Evolutionary conservation across 169 alveolate genomes (phyloP).

Genomic region (Babesia ovata): DNA sequence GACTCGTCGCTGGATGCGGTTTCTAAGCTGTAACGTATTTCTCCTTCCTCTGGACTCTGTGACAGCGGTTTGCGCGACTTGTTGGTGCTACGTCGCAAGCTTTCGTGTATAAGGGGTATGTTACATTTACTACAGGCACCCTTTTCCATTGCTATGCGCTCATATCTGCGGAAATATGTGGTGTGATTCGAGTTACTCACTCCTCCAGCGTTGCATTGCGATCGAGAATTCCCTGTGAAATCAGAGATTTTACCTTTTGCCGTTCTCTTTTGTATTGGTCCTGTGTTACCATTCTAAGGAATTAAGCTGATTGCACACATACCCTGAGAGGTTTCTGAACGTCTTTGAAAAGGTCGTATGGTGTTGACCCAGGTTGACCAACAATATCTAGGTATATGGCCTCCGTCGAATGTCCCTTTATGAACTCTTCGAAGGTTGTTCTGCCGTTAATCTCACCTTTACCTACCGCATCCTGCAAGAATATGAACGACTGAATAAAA

Average conservation of each 20-base stretch:
- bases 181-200: not conserved
- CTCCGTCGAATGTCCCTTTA: slow-evolving; percentile 58
- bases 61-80: not conserved
- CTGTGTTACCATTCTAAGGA: slow-evolving; percentile 1
- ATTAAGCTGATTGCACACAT: not conserved
- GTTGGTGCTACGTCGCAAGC: slow-evolving; percentile 22
- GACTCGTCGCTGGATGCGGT: slow-evolving; percentile 20
- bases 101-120: slow-evolving; percentile 18
- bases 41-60: slow-evolving; percentile 34
- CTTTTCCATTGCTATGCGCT: not conserved
- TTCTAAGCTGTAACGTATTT: slow-evolving; percentile 7
- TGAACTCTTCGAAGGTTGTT: slow-evolving; percentile 53
- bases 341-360: slow-evolving; percentile 62
- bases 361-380: slow-evolving; percentile 72
- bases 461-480: slow-evolving; percentile 35
- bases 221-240: slow-evolving; percentile 21
- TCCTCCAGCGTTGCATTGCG: slow-evolving; percentile 19
- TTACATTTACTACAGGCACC: slow-evolving; percentile 13
- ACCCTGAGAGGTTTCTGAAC: slow-evolving; percentile 46
- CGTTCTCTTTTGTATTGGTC: slow-evolving; percentile 28
- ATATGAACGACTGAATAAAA: not conserved
- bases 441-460: slow-evolving; percentile 47
- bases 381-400: slow-evolving; percentile 67
- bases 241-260: slow-evolving; percentile 23
- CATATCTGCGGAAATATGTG: slow-evolving; percentile 1